Base-by-base conservation (phyloP, 805 yeast genomes). In the Blastobotrys mokoenaii region DNA sequence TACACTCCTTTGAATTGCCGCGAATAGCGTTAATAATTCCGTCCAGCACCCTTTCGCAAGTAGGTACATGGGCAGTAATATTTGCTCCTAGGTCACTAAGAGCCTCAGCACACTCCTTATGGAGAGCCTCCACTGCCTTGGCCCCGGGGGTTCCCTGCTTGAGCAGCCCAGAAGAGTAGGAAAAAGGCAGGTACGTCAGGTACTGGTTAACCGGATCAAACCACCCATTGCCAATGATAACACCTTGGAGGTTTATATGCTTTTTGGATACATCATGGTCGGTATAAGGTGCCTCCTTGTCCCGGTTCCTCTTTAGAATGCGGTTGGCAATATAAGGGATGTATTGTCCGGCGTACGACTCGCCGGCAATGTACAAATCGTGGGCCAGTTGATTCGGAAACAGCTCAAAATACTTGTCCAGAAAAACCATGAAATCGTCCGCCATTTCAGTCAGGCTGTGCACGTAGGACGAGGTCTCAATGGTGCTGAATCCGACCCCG, bases 261-360 rank as follows among this genome's bases (percentile, higher is more conserved):
- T 32, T 30, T 16, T 40, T 20, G 30, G 14, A 14, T 4, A 8
- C 15, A 3, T 17, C 29, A 3, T 15, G 17, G 10, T 30, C 20
- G 2, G 22, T 39, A 16, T 40, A 38, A 10, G 40, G 40, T 6
- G 46, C 47, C 4, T 51, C 41, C 15, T 66, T 51, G 40, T 58
- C 38, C 33, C 58, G 47, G 56, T 80, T 76, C 33, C 74, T 65
- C 1, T 70, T 65, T 40, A 77, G 54, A 3, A 90, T 69, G 1
- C 76, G 78, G 33, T 74, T 68, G 0, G 90, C 94, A 48, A 89
- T 76, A 62, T 83, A 85, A 0, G 98, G 97, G 44, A 93, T 84
- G 60, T 87, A 93, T 61, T 93, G 97, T 16, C 98, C 98, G 1
- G 97, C 97, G 65, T 83, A 93, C 52, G 95, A 84, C 67, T 93